Evolutionary conservation across 1,139 yeast species (phyloP).

Genomic region (Saccharomyces hybrid): DNA sequence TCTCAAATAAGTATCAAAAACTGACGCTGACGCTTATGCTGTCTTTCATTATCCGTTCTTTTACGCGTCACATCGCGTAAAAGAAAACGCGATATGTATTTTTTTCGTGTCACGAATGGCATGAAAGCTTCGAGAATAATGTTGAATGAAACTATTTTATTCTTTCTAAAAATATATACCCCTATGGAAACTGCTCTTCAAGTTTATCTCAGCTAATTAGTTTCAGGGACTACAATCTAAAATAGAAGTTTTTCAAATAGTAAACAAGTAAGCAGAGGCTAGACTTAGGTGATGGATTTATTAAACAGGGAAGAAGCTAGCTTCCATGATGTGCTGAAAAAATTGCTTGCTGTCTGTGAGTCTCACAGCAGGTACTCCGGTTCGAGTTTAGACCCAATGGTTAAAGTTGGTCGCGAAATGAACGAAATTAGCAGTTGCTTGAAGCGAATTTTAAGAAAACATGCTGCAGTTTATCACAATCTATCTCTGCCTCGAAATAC

Average conservation of each 20-base stretch:
- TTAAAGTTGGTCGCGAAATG: neutral
- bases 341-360: neutral
- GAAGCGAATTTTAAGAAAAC: neutral
- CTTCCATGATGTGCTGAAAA: neutral
- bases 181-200: neutral
- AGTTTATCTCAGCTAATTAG: neutral
- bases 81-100: neutral
- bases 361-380: neutral
- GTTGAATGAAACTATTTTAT: neutral
- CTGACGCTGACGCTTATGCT: neutral
- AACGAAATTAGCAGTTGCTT: neutral
- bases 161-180: neutral
- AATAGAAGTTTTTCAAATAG: neutral
- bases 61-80: neutral
- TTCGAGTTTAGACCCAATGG: constrained; percentile 3
- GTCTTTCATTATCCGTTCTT: neutral
- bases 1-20: neutral
- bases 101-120: constrained; percentile 5
- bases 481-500: neutral
- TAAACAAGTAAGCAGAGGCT: neutral
- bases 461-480: neutral
- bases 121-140: neutral
- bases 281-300: neutral
- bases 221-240: neutral
- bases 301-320: neutral